phyloP scores from a whole-genome alignment of 2,329 filamentous ascomycete genomes.

The Acrodontium crateriforme region DNA sequence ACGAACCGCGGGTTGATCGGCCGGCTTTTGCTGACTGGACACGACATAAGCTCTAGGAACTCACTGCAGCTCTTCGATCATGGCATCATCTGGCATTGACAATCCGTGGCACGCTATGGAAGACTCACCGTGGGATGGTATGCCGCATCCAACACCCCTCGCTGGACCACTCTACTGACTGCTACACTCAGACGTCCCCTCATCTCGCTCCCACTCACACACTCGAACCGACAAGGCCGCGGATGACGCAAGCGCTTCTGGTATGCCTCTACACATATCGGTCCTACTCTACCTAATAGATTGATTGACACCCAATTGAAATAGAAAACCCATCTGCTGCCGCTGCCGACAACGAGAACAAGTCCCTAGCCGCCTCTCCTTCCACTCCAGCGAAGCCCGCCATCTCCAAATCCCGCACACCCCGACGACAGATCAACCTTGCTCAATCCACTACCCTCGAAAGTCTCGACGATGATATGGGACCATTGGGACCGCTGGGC shows the following conservation, averaged over 20 bases:
- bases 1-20: too few species aligned
- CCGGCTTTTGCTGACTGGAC: too few species aligned
- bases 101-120: constrained; percentile 19
- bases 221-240: constrained; percentile 26
- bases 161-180: not conserved
- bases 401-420: constrained; percentile 31
- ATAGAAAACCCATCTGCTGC: not conserved
- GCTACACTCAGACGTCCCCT: constrained; percentile 31
- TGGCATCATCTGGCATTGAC: not conserved
- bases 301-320: not conserved
- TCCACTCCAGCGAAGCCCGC: constrained; percentile 13
- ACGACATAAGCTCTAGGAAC: too few species aligned
- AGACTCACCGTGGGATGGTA: constrained; percentile 21
- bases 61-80: constrained; percentile 1
- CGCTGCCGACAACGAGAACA: not conserved
- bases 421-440: constrained; percentile 54
- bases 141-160: constrained; percentile 2
- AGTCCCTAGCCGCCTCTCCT: constrained; percentile 4
- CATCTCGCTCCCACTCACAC: constrained; percentile 28
- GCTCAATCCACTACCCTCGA: constrained; percentile 66
- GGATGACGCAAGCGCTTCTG: constrained; percentile 9
- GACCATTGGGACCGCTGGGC: constrained; percentile 58
- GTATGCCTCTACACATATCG: not conserved
- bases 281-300: too few species aligned
- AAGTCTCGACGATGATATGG: constrained; percentile 59